These are phyloP conservation scores for Citrullus colocynthis DNA, from an alignment of 306 rosid genomes.

Conservation along the genomic window DNA sequence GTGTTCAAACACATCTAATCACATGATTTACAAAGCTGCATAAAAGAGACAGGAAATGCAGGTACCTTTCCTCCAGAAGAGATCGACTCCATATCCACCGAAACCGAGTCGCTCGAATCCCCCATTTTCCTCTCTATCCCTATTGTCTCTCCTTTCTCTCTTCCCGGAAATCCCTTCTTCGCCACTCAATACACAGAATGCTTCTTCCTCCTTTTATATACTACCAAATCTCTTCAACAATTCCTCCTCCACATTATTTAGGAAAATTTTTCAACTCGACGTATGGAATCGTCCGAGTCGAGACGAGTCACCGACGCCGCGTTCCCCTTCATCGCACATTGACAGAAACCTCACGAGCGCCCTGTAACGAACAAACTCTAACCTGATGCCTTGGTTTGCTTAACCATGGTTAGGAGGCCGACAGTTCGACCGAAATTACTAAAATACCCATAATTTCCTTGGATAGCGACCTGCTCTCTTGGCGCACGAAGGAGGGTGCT, in stretches of 20 bases:
- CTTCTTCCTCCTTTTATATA: slow-evolving; percentile 23
- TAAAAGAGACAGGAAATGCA: slow-evolving; percentile 11
- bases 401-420: slow-evolving; percentile 77
- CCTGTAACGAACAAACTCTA: slow-evolving; percentile 28
- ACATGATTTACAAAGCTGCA: background rate
- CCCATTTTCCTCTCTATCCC: slow-evolving; percentile 20
- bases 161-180: background rate
- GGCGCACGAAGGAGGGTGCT: background rate
- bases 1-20: background rate
- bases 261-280: slow-evolving; percentile 13
- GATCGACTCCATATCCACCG: slow-evolving; percentile 70
- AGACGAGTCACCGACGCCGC: slow-evolving; percentile 93
- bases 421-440: slow-evolving; percentile 22
- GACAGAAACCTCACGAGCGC: slow-evolving; percentile 35
- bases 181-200: slow-evolving; percentile 2
- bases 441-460: slow-evolving; percentile 1
- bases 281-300: slow-evolving; percentile 39
- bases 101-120: slow-evolving; percentile 79
- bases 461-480: background rate
- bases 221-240: background rate
- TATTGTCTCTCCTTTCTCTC: background rate
- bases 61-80: slow-evolving; percentile 67
- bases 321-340: slow-evolving; percentile 12
- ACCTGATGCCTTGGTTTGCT: slow-evolving; percentile 26
- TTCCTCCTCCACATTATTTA: background rate